A percentile compares a stretch with the other conserved stretches of the same genome.
phyloP scores from a whole-genome alignment of 2,329 filamentous ascomycete genomes.

The Fusarium chaquense region DNA sequence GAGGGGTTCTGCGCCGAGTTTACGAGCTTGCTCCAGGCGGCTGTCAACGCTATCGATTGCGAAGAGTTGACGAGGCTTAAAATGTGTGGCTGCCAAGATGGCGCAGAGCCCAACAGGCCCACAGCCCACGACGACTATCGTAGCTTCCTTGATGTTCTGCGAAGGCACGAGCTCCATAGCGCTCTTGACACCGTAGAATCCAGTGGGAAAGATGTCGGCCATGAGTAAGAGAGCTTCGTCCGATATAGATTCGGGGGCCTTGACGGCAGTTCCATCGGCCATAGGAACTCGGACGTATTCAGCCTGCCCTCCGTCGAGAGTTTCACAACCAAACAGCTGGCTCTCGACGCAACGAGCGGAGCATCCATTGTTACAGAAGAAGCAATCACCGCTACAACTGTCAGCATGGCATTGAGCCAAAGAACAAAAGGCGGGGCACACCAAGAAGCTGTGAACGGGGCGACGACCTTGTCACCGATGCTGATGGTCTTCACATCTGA shows the following conservation, averaged over 20 bases:
- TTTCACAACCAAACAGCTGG: conserved; percentile 75
- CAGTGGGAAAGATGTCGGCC: conserved; percentile 92
- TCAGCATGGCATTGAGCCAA: conserved; percentile 2
- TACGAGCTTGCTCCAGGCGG: conserved; percentile 77
- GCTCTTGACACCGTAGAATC: conserved; percentile 85
- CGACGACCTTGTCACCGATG: conserved; percentile 82
- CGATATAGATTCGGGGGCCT: conserved; percentile 74
- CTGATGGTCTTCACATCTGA: conserved; percentile 74
- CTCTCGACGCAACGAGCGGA: conserved; percentile 81
- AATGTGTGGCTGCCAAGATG: conserved; percentile 80
- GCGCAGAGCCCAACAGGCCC: conserved; percentile 89
- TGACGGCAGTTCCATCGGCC: conserved; percentile 84
- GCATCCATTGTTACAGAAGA: conserved; percentile 83
- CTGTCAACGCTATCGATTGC: conserved; percentile 83
- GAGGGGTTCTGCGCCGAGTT: conserved; percentile 83
- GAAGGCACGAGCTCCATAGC: conserved; percentile 72
- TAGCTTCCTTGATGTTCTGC: conserved; percentile 62
- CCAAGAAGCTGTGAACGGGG: conserved; percentile 87
- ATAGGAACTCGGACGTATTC: conserved; percentile 85
- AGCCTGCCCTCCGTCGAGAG: conserved; percentile 82
- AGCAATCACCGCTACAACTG: conserved; percentile 69
- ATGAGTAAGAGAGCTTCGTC: conserved; percentile 84
- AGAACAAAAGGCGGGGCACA: conserved; percentile 53
- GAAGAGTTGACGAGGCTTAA: conserved; percentile 79
- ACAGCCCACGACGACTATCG: conserved; percentile 85